Conservation (phyloP, 2,329 filamentous ascomycete genomes). For the Teratosphaeria pseudoeucalypti region DNA sequence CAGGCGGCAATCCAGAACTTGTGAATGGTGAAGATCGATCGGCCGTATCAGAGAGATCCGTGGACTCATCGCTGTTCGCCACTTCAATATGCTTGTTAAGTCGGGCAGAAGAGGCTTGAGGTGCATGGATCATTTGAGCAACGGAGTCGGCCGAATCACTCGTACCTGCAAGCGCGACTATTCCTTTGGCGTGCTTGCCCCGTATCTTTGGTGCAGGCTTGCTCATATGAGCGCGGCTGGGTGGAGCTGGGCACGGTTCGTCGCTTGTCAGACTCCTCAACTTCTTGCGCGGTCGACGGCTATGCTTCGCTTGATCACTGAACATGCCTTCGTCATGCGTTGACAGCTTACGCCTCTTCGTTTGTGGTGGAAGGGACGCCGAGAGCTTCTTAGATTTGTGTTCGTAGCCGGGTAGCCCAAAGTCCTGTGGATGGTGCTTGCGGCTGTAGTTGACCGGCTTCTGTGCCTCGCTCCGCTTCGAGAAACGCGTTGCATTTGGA, state of each 20-base stretch:
- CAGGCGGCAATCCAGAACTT: background rate
- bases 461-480: conserved; percentile 9
- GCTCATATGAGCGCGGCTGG: background rate
- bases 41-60: background rate
- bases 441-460: conserved; percentile 14
- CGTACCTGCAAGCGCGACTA: background rate
- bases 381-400: background rate
- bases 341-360: background rate
- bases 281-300: background rate
- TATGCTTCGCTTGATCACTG: background rate
- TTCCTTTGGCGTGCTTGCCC: background rate
- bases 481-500: conserved; percentile 12
- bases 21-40: background rate
- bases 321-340: background rate
- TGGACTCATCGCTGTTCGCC: background rate
- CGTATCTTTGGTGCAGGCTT: background rate
- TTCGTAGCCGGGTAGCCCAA: conserved; percentile 9
- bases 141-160: background rate
- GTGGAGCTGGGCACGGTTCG: background rate
- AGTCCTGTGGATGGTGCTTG: conserved; percentile 17
- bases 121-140: background rate
- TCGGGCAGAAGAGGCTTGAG: background rate
- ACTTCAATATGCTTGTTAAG: background rate
- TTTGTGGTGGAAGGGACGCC: background rate
- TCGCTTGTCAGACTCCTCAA: background rate